Evolutionary conservation across 2,329 filamentous ascomycete species (phyloP).

Genomic region (Didymella glomerata): DNA sequence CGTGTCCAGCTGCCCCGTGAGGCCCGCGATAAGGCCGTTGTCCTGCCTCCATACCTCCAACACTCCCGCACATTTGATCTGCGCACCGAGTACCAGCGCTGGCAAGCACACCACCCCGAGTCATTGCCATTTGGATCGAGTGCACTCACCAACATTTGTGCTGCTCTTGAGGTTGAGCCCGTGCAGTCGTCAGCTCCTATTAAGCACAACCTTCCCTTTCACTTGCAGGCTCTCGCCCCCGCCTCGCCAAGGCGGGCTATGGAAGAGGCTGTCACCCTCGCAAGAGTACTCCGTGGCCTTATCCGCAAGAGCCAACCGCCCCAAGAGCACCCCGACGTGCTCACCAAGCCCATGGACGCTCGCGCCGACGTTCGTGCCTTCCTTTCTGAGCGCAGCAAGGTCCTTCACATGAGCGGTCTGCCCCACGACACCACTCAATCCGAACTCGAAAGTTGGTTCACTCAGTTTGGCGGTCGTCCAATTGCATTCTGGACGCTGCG

Average conservation of each 20-base stretch:
- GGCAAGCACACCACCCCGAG: constrained; percentile 98
- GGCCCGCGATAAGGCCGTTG: constrained; percentile 96
- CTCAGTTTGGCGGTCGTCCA: constrained; percentile 94
- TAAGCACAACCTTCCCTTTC: constrained; percentile 98
- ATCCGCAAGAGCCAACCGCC: constrained; percentile 96
- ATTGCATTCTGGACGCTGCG: constrained; percentile 99
- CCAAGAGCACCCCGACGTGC: constrained; percentile 91
- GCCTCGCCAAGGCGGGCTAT: constrained; percentile 95
- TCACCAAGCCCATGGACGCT: constrained; percentile 95
- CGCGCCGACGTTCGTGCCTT: constrained; percentile 96
- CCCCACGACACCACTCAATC: constrained; percentile 99
- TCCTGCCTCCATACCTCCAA: constrained; percentile 94
- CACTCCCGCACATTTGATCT: constrained; percentile 98
- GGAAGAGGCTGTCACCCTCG: constrained; percentile 95
- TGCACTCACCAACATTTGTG: constrained; percentile 96
- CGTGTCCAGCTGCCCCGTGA: constrained; percentile 97
- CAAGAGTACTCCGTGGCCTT: constrained; percentile 88
- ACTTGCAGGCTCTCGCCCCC: constrained; percentile 92
- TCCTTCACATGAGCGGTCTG: constrained; percentile 95
- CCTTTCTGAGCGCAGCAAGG: constrained; percentile 94
- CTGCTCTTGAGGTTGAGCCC: constrained; percentile 95
- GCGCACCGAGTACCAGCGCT: constrained; percentile 95
- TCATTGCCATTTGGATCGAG: constrained; percentile 96
- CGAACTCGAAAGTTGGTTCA: constrained; percentile 99
- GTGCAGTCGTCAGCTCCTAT: constrained; percentile 97